Evolutionary conservation across 371 early-diverging fungal species (phyloP).

Genomic region (Dichotomocladium elegans): DNA sequence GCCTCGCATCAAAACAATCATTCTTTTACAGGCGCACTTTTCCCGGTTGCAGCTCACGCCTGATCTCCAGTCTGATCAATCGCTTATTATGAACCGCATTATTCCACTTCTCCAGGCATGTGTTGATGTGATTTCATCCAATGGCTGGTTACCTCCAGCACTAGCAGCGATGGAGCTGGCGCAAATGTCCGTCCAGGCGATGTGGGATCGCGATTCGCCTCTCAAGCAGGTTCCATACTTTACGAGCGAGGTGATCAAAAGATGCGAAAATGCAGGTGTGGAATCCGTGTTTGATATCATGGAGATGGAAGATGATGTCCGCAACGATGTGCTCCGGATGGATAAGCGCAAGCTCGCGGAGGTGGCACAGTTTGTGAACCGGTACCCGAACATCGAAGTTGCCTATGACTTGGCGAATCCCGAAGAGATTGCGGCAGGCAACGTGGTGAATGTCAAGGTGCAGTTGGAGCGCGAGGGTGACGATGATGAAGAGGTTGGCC

Average conservation of each 20-base stretch:
- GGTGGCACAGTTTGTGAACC: slow-evolving; percentile 86
- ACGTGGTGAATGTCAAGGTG: slow-evolving; percentile 63
- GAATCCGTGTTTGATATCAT: slow-evolving; percentile 91
- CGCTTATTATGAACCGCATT: slow-evolving; percentile 60
- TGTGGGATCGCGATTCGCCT: slow-evolving; percentile 92
- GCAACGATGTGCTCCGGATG: slow-evolving; percentile 66
- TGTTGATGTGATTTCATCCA: slow-evolving; percentile 92
- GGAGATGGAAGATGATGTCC: slow-evolving; percentile 89
- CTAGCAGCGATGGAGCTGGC: slow-evolving; percentile 92
- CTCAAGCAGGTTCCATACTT: slow-evolving; percentile 92
- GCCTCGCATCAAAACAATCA: slow-evolving; percentile 86
- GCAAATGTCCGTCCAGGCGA: slow-evolving; percentile 96
- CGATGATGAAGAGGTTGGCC: slow-evolving; percentile 58
- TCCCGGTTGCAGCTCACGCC: slow-evolving; percentile 85
- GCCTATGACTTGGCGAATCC: slow-evolving; percentile 64
- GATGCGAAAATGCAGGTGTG: slow-evolving; percentile 63
- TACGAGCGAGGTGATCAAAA: slow-evolving; percentile 60
- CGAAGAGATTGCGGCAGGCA: slow-evolving; percentile 57
- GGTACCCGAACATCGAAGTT: slow-evolving; percentile 92
- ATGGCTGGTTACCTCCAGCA: slow-evolving; percentile 90
- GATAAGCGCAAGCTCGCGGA: slow-evolving; percentile 66
- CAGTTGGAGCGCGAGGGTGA: slow-evolving; percentile 78
- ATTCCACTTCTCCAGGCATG: slow-evolving; percentile 89
- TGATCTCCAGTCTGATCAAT: slow-evolving; percentile 90
- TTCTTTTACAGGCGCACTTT: slow-evolving; percentile 94